Percentiles rank a stretch among this genome's conserved stretches.
These are phyloP conservation scores for Hypomontagnella monticulosa DNA, from an alignment of 495 filamentous ascomycete genomes.

Conservation along the genomic window DNA sequence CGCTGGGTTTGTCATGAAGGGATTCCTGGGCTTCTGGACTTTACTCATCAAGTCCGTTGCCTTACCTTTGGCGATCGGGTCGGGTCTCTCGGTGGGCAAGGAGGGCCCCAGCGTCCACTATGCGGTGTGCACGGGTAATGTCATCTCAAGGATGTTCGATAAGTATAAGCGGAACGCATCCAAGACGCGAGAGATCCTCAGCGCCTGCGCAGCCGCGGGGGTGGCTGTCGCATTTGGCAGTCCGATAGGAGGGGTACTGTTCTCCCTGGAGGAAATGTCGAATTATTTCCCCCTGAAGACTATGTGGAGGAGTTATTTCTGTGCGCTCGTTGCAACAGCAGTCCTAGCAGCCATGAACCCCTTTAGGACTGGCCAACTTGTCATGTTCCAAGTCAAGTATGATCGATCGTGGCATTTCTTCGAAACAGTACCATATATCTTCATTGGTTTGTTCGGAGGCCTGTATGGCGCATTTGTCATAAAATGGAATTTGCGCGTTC, in stretches of 20 bases:
- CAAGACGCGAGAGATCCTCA: slow-evolving; percentile 94
- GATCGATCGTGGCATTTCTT: slow-evolving; percentile 99
- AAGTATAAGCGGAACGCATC: slow-evolving; percentile 94
- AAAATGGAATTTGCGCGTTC: slow-evolving; percentile 94
- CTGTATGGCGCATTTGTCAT: slow-evolving; percentile 97
- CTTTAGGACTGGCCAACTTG: slow-evolving; percentile 95
- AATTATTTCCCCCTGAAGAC: slow-evolving; percentile 97
- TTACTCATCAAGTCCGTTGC: slow-evolving; percentile 93
- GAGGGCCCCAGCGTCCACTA: slow-evolving; percentile 99
- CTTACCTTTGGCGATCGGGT: slow-evolving; percentile 91
- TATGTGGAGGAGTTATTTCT: slow-evolving; percentile 98
- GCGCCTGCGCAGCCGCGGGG: slow-evolving; percentile 92
- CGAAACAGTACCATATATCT: slow-evolving; percentile 90
- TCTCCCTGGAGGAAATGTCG: slow-evolving; percentile 99
- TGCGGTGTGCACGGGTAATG: slow-evolving; percentile 96
- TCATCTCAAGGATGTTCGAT: slow-evolving; percentile 90
- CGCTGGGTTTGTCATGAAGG: slow-evolving; percentile 99
- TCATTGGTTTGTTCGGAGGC: slow-evolving; percentile 92
- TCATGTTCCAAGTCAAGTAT: slow-evolving; percentile 99
- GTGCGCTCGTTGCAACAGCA: slow-evolving; percentile 93
- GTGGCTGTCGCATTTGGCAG: slow-evolving; percentile 97
- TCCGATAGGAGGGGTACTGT: slow-evolving; percentile 95
- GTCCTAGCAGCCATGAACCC: slow-evolving; percentile 97
- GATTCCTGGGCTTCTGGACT: slow-evolving; percentile 93
- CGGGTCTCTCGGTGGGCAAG: slow-evolving; percentile 94